A percentile compares a stretch with the other conserved stretches of the same genome.
Conservation (phyloP, 306 rosid genomes). For the Cicer arietinum region DNA sequence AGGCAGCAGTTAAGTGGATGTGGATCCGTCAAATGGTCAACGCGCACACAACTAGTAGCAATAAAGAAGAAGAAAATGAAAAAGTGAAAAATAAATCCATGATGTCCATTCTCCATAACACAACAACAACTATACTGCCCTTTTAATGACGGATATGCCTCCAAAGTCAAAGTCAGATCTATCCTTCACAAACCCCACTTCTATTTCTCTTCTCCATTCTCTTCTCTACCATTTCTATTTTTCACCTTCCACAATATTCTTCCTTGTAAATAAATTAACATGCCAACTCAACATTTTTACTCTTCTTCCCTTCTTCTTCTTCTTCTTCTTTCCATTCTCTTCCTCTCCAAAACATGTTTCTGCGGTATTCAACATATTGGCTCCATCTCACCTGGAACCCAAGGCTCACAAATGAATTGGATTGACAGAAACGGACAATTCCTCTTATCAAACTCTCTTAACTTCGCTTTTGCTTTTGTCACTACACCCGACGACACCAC, state of each 20-base stretch:
- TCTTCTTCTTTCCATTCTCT: neutral
- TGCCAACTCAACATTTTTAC: conserved; percentile 49
- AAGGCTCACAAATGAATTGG: conserved; percentile 74
- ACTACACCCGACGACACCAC: conserved; percentile 57
- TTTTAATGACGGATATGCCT: no score
- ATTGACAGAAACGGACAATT: conserved; percentile 67
- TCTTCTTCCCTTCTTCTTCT: neutral
- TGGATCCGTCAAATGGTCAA: no score
- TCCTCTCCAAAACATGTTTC: conserved; percentile 46
- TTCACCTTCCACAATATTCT: neutral
- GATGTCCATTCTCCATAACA: no score
- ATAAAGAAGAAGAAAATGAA: no score
- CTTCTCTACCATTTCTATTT: neutral
- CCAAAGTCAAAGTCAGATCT: no score
- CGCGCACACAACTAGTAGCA: no score
- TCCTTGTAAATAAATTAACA: conserved; percentile 4
- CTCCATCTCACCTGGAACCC: conserved; percentile 50
- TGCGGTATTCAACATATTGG: conserved; percentile 53
- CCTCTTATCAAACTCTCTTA: conserved; percentile 54
- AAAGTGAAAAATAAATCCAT: no score
- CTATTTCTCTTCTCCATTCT: neutral
- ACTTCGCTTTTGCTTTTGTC: conserved; percentile 65
- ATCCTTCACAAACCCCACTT: neutral
- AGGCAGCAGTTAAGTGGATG: no score
- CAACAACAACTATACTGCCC: no score